phyloP scores from a whole-genome alignment of 179 eudicot genomes.

The Carnegiea gigantea region DNA sequence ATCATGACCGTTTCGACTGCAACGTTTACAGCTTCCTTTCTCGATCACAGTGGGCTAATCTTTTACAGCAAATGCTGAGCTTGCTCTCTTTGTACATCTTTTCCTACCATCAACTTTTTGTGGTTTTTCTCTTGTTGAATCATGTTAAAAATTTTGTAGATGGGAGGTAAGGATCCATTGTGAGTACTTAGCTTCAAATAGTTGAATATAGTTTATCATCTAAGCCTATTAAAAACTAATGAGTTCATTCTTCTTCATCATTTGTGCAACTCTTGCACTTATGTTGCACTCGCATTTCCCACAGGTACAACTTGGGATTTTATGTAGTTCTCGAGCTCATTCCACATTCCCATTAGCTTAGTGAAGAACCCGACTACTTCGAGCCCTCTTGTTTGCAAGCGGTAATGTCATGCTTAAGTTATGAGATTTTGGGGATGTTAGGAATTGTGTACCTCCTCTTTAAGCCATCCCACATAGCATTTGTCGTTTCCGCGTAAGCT shows the following conservation, averaged over 20 bases:
- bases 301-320: neutral
- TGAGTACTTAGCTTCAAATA: neutral
- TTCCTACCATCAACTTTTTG: neutral
- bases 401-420: neutral
- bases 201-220: neutral
- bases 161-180: neutral
- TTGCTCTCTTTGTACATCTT: neutral
- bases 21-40: neutral
- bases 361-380: neutral
- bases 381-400: neutral
- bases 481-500: neutral
- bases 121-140: neutral
- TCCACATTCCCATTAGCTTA: neutral
- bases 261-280: neutral
- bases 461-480: neutral
- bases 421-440: neutral
- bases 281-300: neutral
- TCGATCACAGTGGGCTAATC: neutral
- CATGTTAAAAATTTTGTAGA: neutral
- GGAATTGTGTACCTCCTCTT: neutral
- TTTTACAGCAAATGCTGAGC: neutral
- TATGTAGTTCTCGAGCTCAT: neutral
- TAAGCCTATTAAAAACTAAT: neutral
- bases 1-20: neutral
- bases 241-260: neutral